Evolutionary conservation across 2,329 filamentous ascomycete species (phyloP).

Genomic region (Plectosphaerella cucumerina): DNA sequence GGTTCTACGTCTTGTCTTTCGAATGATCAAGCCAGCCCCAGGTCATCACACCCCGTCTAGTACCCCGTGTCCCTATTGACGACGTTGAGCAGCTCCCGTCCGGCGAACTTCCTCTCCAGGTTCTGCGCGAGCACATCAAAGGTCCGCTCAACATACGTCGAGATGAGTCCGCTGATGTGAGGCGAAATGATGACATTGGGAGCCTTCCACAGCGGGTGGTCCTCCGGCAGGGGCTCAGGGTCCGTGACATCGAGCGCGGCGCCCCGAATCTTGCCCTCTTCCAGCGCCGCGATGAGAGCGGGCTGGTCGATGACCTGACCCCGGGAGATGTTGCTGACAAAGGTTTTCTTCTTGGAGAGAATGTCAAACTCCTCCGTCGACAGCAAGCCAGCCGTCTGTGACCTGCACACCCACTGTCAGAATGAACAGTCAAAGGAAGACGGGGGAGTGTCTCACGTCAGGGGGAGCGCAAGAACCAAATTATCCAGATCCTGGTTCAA

Average conservation of each 20-base stretch:
- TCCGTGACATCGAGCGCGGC: constrained; percentile 70
- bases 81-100: constrained; percentile 23
- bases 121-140: constrained; percentile 22
- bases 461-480: constrained; percentile 35
- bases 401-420: background rate
- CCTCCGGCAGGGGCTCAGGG: constrained; percentile 63
- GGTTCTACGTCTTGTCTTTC: no score
- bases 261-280: constrained; percentile 36
- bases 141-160: constrained; percentile 19
- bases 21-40: no score
- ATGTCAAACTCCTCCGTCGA: constrained; percentile 37
- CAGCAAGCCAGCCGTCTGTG: constrained; percentile 33
- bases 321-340: constrained; percentile 63
- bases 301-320: constrained; percentile 37
- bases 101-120: constrained; percentile 19
- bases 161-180: constrained; percentile 30
- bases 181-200: constrained; percentile 57
- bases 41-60: constrained; percentile 4
- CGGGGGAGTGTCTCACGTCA: constrained; percentile 19
- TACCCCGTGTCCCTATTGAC: constrained; percentile 18
- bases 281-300: constrained; percentile 54
- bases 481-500: constrained; percentile 39
- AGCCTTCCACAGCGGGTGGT: constrained; percentile 60
- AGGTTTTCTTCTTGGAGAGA: constrained; percentile 39
- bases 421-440: background rate